Evolutionary conservation across 1,284 basidiomycete species (phyloP).

Genomic region (Baeospora myosura): DNA sequence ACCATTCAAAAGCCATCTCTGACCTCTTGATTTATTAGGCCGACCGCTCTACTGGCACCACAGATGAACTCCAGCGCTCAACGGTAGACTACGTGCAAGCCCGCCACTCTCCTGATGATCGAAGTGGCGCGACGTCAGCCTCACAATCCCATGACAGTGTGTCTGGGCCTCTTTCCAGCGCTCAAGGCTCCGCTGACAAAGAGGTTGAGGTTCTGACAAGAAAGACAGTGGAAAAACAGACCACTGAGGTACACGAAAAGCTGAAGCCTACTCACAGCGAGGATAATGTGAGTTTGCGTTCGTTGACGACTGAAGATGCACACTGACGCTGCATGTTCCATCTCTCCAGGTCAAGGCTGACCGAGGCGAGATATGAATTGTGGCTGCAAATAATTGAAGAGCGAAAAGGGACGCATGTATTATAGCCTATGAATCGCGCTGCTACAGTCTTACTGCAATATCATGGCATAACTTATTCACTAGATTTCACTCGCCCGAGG

Average conservation of each 20-base stretch:
- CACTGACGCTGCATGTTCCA: background rate
- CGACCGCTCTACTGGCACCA: slow-evolving; percentile 22
- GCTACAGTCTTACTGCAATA: background rate
- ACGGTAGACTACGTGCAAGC: slow-evolving; percentile 32
- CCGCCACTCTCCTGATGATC: slow-evolving; percentile 26
- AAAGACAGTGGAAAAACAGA: slow-evolving; percentile 16
- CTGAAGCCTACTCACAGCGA: slow-evolving; percentile 18
- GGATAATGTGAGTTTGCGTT: slow-evolving; percentile 17
- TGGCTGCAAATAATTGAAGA: too few species aligned
- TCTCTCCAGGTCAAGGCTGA: slow-evolving; percentile 22
- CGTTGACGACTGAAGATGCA: background rate
- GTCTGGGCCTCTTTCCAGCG: slow-evolving; percentile 29
- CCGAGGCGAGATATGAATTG: slow-evolving; percentile 17
- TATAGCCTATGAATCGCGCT: too few species aligned
- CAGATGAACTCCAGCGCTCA: slow-evolving; percentile 24
- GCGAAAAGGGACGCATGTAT: too few species aligned
- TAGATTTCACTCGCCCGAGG: background rate
- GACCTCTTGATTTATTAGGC: slow-evolving; percentile 23
- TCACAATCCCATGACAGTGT: slow-evolving; percentile 18
- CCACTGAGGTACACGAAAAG: slow-evolving; percentile 16
- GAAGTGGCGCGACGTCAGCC: slow-evolving; percentile 28
- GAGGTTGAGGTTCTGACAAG: slow-evolving; percentile 8
- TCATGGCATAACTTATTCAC: background rate
- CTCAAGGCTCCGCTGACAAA: slow-evolving; percentile 25
- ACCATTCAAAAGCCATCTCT: background rate